These are phyloP conservation scores for grape (Vitis vinifera) DNA, from an alignment of 164 flowering plant genomes.

Conservation along the genomic window ASM3070453v1 NC_081820.1:22821001-22821500, in stretches of 20 bases:
- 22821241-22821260: not conserved
- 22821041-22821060: not conserved
- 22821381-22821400: constrained; percentile 93
- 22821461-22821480: constrained; percentile 98
- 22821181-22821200: constrained; percentile 99
- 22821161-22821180: constrained; percentile 93
- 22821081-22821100: constrained; percentile 3
- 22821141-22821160: constrained; percentile 99
- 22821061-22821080: not conserved
- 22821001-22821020: no score
- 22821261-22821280: not conserved
- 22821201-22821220: constrained; percentile 94
- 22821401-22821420: constrained; percentile 96
- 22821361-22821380: constrained; percentile 94
- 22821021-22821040: constrained; percentile 48
- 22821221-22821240: constrained; percentile 89
- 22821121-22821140: constrained; percentile 99
- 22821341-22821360: constrained; percentile 89
- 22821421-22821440: constrained; percentile 95
- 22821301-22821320: constrained; percentile 65
- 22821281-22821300: constrained; percentile 8
- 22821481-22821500: constrained; percentile 95
- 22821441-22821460: constrained; percentile 99
- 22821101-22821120: constrained; percentile 40
- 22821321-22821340: constrained; percentile 92